These are phyloP conservation scores for Grosmannia serpens DNA, from an alignment of 2,329 filamentous ascomycete species.

Conservation along the genomic window DNA sequence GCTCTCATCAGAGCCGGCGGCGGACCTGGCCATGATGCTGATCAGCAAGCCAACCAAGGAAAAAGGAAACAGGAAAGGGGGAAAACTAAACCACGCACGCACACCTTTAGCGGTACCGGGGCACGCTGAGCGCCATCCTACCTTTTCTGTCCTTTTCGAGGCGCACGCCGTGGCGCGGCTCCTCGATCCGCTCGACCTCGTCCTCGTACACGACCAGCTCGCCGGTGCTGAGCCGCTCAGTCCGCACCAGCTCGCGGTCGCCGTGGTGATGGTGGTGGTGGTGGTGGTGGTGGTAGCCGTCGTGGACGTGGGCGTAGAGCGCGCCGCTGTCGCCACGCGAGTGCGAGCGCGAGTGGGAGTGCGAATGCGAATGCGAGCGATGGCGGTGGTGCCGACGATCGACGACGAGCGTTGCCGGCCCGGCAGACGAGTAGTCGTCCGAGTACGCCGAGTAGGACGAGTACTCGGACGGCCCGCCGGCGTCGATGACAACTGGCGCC, in stretches of 20 bases:
- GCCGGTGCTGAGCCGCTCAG: slow-evolving; percentile 47
- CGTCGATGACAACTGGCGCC: slow-evolving; percentile 29
- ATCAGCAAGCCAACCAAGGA: not conserved
- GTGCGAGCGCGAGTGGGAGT: slow-evolving; percentile 14
- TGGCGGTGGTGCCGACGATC: slow-evolving; percentile 16
- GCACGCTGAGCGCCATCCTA: slow-evolving; percentile 82
- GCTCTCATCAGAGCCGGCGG: slow-evolving; percentile 10
- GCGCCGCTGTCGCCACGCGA: slow-evolving; percentile 41
- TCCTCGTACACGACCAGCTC: slow-evolving; percentile 54
- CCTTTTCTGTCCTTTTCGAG: slow-evolving; percentile 90
- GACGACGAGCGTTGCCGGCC: slow-evolving; percentile 24
- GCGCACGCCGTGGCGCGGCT: slow-evolving; percentile 46
- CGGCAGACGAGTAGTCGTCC: slow-evolving; percentile 21
- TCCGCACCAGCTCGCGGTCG: slow-evolving; percentile 38
- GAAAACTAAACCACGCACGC: slow-evolving; percentile 13
- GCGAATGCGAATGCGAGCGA: slow-evolving; percentile 2
- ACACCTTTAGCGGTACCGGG: slow-evolving; percentile 51
- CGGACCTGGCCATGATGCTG: slow-evolving; percentile 5
- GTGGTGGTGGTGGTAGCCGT: slow-evolving; percentile 49
- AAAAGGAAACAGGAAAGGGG: not conserved
- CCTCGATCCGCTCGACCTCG: slow-evolving; percentile 42
- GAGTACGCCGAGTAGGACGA: slow-evolving; percentile 9
- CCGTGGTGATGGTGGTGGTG: slow-evolving; percentile 20
- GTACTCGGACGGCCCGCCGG: slow-evolving; percentile 20
- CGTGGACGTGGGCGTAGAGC: slow-evolving; percentile 53